Percentiles rank a stretch among this genome's conserved stretches.
These are phyloP conservation scores for Nephelium lappaceum DNA, from an alignment of 345 rosid genomes.

Conservation along the genomic window DNA sequence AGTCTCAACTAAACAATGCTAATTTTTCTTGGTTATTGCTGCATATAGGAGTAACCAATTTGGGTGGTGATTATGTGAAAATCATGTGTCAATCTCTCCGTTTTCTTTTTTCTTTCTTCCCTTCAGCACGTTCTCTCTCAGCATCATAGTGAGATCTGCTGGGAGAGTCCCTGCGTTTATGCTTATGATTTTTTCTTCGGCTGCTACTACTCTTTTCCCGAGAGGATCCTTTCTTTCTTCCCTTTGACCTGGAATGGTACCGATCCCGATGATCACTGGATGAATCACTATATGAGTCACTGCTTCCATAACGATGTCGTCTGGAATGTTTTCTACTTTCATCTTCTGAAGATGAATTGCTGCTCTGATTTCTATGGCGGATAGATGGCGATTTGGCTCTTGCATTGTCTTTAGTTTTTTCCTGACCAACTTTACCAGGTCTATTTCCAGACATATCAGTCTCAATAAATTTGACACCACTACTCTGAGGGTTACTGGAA, in stretches of 20 bases:
- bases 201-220: slow-evolving; percentile 62
- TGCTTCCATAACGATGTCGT: slow-evolving; percentile 43
- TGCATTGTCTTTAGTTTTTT: slow-evolving; percentile 30
- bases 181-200: slow-evolving; percentile 57
- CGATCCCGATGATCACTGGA: slow-evolving; percentile 50
- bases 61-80: too few species aligned
- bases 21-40: background rate
- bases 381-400: slow-evolving; percentile 36
- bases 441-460: slow-evolving; percentile 27
- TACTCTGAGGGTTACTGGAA: slow-evolving; percentile 13
- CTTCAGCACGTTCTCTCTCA: slow-evolving; percentile 36
- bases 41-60: background rate
- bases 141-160: slow-evolving; percentile 41
- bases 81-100: slow-evolving; percentile 35
- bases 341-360: slow-evolving; percentile 57
- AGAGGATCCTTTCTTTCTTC: slow-evolving; percentile 54
- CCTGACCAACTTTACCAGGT: slow-evolving; percentile 19
- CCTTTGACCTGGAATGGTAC: slow-evolving; percentile 55
- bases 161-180: slow-evolving; percentile 45
- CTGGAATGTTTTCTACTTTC: slow-evolving; percentile 54
- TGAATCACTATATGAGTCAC: slow-evolving; percentile 59
- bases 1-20: background rate
- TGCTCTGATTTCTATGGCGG: slow-evolving; percentile 25
- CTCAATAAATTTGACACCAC: slow-evolving; percentile 21
- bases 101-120: slow-evolving; percentile 52